Conservation (phyloP, 208 protist genomes). For the Wallacemonas sp. region DNA sequence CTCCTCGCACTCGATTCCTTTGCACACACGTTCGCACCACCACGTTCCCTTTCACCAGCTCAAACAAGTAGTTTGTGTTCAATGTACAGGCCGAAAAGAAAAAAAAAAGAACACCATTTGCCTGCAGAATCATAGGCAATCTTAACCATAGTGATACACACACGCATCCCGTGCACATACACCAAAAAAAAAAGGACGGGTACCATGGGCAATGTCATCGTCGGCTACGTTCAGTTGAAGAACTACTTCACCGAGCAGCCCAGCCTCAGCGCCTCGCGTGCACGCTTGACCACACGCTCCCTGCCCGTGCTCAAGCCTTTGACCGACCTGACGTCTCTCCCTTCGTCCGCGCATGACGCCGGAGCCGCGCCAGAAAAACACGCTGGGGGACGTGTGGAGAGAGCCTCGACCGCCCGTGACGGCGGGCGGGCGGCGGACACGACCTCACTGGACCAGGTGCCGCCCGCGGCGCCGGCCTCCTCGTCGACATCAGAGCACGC, state of each 20-base stretch:
- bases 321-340: too few species aligned
- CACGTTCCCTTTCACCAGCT: neutral
- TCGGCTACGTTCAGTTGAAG: constrained; percentile 10
- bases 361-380: neutral
- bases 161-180: too few species aligned
- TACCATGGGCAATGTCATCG: constrained; percentile 4
- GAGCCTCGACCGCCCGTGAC: too few species aligned
- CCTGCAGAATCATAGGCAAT: too few species aligned
- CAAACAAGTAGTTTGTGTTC: neutral
- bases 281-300: neutral
- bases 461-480: too few species aligned
- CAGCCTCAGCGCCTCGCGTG: constrained; percentile 2
- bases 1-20: constrained; percentile 3
- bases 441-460: neutral
- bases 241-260: constrained; percentile 13
- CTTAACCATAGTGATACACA: too few species aligned
- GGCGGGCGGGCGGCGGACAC: neutral
- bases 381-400: too few species aligned
- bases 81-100: neutral
- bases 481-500: neutral
- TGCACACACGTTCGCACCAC: neutral
- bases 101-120: too few species aligned
- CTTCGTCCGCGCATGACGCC: too few species aligned
- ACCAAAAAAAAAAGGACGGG: neutral
- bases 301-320: neutral